Evolutionary conservation across 257 asterid species (phyloP).

Genomic region (Linaria vulgaris): DNA sequence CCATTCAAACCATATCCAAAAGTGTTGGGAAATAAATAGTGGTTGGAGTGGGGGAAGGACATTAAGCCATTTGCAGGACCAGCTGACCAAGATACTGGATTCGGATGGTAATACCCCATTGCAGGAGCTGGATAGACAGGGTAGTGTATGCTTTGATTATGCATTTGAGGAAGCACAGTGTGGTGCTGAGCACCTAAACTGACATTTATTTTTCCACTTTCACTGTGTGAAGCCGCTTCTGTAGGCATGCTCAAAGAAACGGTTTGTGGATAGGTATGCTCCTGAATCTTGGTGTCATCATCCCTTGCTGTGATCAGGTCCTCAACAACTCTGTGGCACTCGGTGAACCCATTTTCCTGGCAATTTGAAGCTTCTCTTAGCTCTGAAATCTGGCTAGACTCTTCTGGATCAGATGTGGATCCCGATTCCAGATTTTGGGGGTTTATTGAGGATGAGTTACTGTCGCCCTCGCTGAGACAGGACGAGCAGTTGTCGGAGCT

Average conservation of each 20-base stretch:
- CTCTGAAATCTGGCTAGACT: conserved; percentile 64
- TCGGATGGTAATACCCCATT: conserved; percentile 73
- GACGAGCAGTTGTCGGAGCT: conserved; percentile 81
- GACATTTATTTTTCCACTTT: conserved; percentile 42
- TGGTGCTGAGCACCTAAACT: conserved; percentile 51
- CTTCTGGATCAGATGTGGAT: conserved; percentile 83
- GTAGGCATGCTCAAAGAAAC: conserved; percentile 33
- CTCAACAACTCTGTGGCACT: conserved; percentile 29
- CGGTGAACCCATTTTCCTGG: conserved; percentile 40
- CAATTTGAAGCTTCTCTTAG: conserved; percentile 50
- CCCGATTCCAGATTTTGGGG: conserved; percentile 68
- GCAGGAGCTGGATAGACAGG: conserved; percentile 71
- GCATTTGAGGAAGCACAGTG: conserved; percentile 55
- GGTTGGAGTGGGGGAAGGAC: conserved; percentile 67
- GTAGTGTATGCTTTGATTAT: conserved; percentile 54
- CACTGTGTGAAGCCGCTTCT: conserved; percentile 36
- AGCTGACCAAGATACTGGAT: conserved; percentile 62
- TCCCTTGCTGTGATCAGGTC: conserved; percentile 29
- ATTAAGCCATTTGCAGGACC: conserved; percentile 66
- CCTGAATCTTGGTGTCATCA: conserved; percentile 33
- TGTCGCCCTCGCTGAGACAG: conserved; percentile 87
- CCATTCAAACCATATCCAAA: conserved; percentile 67
- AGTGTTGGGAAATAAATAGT: conserved; percentile 54
- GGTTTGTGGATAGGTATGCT: conserved; percentile 33
- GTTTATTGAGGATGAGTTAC: conserved; percentile 57